Base-by-base conservation (phyloP, 176 grass and related monocot genomes). In the Oryza coarctata region DNA sequence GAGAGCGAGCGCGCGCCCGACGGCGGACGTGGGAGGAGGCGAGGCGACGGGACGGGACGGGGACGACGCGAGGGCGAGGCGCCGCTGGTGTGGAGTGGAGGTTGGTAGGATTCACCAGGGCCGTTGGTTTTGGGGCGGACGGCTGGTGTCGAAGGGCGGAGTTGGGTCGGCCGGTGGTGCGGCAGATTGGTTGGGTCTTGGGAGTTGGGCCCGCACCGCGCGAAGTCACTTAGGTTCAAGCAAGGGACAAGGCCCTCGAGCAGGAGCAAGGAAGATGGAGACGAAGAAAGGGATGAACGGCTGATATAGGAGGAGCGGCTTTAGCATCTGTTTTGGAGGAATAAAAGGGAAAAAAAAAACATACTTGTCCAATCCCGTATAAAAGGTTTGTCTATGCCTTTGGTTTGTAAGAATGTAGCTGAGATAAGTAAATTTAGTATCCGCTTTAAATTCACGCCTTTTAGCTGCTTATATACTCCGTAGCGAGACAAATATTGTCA, bases 81-180 rank as follows among this genome's bases (percentile, higher is more conserved):
- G 77, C 17, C 62, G 66, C n/a, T 28, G 22, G 63, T 30, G 31
- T n/a, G 63, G 70, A 49, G 9, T 61, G 38, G 82, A 17, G 14
- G 58, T 85, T 34, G 71, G 68, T 40, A 41, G 76, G 36, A 70
- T 52, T 88, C 76, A 71, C 32, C 65, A 11, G 9, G 35, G 18
- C 82, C 83, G 83, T 90, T 83, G 84, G 83, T 78, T 77, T 29
- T 40, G 72, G 75, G 67, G 35, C 72, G 83, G 78, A 47, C 73
- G 78, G 83, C 72, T 85, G 32, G n/a, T 15, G 18, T 50, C 36
- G 6, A 62, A 81, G 1, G 7, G 67, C 62, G 73, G 73, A 13
- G 15, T 28, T 40, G 35, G 23, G 14, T 87, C 36, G 79, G 49
- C n/a, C 6, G 50, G 45, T 18, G 45, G 13, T 49, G 45, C 45